phyloP scores from a whole-genome alignment of 306 rosid genomes.

The Lathyrus oleraceus region DNA sequence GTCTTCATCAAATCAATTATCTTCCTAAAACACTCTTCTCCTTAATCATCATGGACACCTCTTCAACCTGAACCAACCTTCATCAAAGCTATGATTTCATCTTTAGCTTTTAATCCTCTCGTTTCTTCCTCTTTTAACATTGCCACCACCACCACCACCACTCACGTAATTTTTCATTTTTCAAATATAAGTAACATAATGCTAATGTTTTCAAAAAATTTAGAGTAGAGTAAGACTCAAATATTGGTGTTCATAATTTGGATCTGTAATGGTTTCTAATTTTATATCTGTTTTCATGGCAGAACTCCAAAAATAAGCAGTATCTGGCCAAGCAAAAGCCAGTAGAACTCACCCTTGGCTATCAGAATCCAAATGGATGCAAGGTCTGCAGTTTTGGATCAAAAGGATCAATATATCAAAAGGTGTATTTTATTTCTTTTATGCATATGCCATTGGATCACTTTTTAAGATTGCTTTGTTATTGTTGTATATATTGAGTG shows the following conservation, averaged over 20 bases:
- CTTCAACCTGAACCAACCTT: neutral
- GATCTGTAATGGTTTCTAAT: constrained; percentile 1
- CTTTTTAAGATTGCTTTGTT: no score
- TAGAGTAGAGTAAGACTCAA: neutral
- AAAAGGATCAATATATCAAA: constrained; percentile 36
- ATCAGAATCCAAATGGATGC: constrained; percentile 37
- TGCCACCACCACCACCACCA: neutral
- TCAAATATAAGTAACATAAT: neutral
- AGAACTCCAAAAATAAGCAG: constrained; percentile 48
- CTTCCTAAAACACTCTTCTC: neutral
- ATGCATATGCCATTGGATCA: neutral
- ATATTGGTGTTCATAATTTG: constrained; percentile 10
- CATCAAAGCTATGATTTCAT: constrained; percentile 41
- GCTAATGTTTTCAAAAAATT: no score
- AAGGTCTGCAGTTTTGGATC: constrained; percentile 36
- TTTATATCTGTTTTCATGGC: constrained; percentile 23
- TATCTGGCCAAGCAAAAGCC: constrained; percentile 35
- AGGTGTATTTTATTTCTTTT: constrained; percentile 45
- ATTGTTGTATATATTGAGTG: neutral
- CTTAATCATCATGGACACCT: neutral
- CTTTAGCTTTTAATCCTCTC: constrained; percentile 34
- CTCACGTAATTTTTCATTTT: constrained; percentile 4
- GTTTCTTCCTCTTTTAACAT: constrained; percentile 32
- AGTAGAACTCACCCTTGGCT: constrained; percentile 36
- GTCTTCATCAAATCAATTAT: neutral